These are phyloP conservation scores for Microbotryum lychnidis-dioicae DNA, from an alignment of 1,284 basidiomycete genomes.

Conservation along the genomic window DNA sequence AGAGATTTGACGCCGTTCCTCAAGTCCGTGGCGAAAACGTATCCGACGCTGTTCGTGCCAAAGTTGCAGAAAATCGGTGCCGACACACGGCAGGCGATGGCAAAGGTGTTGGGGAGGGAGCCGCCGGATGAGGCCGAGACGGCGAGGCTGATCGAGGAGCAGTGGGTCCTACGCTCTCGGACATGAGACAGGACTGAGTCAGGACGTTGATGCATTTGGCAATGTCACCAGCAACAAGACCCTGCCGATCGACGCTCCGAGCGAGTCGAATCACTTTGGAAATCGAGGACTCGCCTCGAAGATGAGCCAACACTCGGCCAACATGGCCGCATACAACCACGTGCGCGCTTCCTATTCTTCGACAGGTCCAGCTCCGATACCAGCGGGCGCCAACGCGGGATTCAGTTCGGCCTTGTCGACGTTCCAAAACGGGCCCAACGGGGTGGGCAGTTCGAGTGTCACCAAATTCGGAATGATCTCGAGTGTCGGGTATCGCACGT, in stretches of 20 bases:
- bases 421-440: neutral
- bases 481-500: neutral
- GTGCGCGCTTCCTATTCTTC: neutral
- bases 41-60: constrained; percentile 18
- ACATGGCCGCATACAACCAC: neutral
- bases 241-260: constrained; percentile 13
- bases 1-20: constrained; percentile 21
- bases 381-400: constrained; percentile 7
- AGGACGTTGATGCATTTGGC: neutral
- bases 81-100: constrained; percentile 16
- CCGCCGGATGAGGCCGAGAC: constrained; percentile 13
- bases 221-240: neutral
- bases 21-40: constrained; percentile 1
- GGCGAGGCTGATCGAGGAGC: constrained; percentile 1
- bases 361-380: constrained; percentile 2
- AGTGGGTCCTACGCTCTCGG: constrained; percentile 9
- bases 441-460: too few relatives aligned
- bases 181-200: neutral
- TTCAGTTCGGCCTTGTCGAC: constrained; percentile 21
- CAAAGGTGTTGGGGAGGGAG: constrained; percentile 11
- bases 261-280: neutral
- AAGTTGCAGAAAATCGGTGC: constrained; percentile 22
- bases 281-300: neutral
- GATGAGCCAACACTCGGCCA: neutral
- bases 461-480: neutral